Percentiles rank a stretch among this genome's conserved stretches.
phyloP scores from a whole-genome alignment of 768 basidiomycete genomes.

The Boletus eberwhitei region DNA sequence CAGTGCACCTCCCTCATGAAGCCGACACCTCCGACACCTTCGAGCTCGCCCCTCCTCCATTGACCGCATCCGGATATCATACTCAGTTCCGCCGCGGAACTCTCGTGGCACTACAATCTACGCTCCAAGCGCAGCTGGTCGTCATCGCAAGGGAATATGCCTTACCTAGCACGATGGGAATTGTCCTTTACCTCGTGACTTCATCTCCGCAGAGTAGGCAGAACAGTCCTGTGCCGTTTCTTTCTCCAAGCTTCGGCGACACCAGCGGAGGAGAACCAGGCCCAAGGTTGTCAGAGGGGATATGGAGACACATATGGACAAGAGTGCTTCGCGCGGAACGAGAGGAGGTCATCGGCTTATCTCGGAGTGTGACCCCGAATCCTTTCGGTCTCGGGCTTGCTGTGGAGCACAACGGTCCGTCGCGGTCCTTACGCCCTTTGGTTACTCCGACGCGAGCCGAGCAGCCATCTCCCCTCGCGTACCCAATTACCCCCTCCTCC shows the following conservation, averaged over 20 bases:
- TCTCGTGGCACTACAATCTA: slow-evolving; percentile 83
- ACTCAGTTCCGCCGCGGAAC: slow-evolving; percentile 78
- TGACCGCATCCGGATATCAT: slow-evolving; percentile 70
- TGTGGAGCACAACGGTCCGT: slow-evolving; percentile 31
- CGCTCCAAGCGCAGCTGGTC: slow-evolving; percentile 74
- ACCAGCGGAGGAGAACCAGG: slow-evolving; percentile 56
- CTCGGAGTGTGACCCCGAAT: slow-evolving; percentile 36
- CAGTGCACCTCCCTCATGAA: slow-evolving; percentile 65
- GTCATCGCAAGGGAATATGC: slow-evolving; percentile 94
- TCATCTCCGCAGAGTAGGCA: slow-evolving; percentile 25
- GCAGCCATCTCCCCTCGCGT: slow-evolving; percentile 35
- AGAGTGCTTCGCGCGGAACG: slow-evolving; percentile 66
- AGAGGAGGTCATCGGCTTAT: slow-evolving; percentile 34
- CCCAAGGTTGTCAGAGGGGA: slow-evolving; percentile 80
- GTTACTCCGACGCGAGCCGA: slow-evolving; percentile 42
- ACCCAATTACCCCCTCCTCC: slow-evolving; percentile 38
- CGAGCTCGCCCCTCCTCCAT: slow-evolving; percentile 50
- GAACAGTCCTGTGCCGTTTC: slow-evolving; percentile 15
- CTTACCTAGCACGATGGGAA: slow-evolving; percentile 78
- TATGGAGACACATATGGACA: slow-evolving; percentile 86
- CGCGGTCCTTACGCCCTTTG: slow-evolving; percentile 42
- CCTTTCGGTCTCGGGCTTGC: slow-evolving; percentile 45
- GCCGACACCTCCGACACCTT: slow-evolving; percentile 39
- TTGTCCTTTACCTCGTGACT: slow-evolving; percentile 77
- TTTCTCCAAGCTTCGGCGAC: slow-evolving; percentile 18